phyloP scores from a whole-genome alignment of 495 filamentous ascomycete genomes.

The Saxophila tyrrhenica region DNA sequence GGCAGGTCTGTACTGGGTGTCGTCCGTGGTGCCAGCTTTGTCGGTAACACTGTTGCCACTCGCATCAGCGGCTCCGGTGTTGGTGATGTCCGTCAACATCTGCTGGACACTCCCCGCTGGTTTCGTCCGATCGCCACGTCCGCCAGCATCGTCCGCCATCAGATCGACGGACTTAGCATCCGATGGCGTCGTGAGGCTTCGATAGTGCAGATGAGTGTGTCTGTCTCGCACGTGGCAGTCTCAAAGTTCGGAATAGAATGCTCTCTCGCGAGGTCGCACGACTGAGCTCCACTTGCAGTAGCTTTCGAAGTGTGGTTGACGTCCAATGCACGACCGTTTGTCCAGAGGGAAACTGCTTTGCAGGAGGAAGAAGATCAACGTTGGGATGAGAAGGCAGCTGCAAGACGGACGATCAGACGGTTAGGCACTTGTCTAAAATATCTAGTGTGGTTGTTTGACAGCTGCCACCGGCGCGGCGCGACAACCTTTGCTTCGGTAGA shows the following conservation, averaged over 20 bases:
- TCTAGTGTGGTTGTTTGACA: conserved; percentile 2
- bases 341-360: background rate
- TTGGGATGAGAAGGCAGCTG: background rate
- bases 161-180: background rate
- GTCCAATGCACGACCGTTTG: conserved; percentile 1
- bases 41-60: too few species aligned
- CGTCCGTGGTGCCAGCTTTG: background rate
- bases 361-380: background rate
- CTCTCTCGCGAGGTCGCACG: background rate
- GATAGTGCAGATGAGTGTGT: background rate
- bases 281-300: background rate
- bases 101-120: background rate
- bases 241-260: background rate
- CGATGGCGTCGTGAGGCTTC: background rate
- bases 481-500: background rate
- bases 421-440: background rate
- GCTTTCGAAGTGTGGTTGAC: too few species aligned
- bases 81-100: background rate
- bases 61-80: background rate
- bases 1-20: background rate
- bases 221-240: background rate
- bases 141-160: background rate
- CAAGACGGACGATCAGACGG: background rate
- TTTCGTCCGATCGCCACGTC: background rate
- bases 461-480: background rate